Evolutionary conservation across 2,329 filamentous ascomycete species (phyloP).

Genomic region (Cylindrodendrum hubeiense): DNA sequence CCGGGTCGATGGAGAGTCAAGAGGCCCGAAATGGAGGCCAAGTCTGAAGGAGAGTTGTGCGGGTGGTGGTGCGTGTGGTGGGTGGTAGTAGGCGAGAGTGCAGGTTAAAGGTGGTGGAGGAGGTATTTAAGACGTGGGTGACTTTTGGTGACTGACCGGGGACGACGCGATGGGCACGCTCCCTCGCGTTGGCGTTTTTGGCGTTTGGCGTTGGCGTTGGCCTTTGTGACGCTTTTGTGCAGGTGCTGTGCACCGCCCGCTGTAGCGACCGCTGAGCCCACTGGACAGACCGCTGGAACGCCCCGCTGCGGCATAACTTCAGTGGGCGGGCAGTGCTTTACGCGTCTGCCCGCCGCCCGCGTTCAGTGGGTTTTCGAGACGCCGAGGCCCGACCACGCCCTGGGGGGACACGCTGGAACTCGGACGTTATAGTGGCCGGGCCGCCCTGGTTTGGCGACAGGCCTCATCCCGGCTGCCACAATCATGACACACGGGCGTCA

Average conservation of each 20-base stretch:
- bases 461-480: not conserved
- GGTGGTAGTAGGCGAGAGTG: constrained; percentile 2
- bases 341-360: constrained; percentile 1
- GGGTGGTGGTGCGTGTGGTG: constrained; percentile 3
- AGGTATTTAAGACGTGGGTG: constrained; percentile 25
- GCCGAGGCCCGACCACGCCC: not conserved
- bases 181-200: constrained; percentile 34
- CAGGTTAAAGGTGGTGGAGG: constrained; percentile 1
- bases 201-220: constrained; percentile 30
- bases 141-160: constrained; percentile 20
- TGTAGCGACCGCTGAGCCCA: not conserved
- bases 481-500: too few relatives aligned
- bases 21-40: constrained; percentile 22
- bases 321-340: not conserved
- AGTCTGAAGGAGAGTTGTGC: constrained; percentile 4
- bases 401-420: constrained; percentile 2
- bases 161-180: constrained; percentile 24
- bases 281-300: constrained; percentile 4
- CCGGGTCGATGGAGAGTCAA: not conserved
- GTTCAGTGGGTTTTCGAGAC: constrained; percentile 11
- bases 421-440: constrained; percentile 2
- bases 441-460: not conserved
- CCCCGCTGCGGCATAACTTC: not conserved
- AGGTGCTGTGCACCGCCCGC: not conserved
- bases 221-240: constrained; percentile 12